Percentiles rank a stretch among this genome's conserved stretches.
Conservation (phyloP, 495 filamentous ascomycete species). For the Cenococcum geophilum region DNA sequence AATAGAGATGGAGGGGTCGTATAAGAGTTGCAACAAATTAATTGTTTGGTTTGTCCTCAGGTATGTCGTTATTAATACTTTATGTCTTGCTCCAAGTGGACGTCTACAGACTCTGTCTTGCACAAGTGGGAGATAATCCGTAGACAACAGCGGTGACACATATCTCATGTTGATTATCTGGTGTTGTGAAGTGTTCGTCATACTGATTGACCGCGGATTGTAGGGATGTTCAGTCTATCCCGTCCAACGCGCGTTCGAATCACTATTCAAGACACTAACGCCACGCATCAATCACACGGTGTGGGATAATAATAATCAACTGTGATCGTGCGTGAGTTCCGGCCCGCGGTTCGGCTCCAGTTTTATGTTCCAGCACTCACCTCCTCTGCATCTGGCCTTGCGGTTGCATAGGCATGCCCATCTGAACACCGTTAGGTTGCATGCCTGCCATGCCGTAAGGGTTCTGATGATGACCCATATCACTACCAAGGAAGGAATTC, state of each 20-base stretch:
- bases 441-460: conserved; percentile 65
- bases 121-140: background rate
- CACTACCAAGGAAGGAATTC: conserved; percentile 50
- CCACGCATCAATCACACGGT: background rate
- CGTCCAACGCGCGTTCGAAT: background rate
- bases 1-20: background rate
- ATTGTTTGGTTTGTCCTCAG: background rate
- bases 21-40: background rate
- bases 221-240: background rate
- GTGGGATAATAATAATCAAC: background rate
- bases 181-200: background rate
- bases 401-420: conserved; percentile 27
- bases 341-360: background rate
- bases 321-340: conserved; percentile 3
- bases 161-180: background rate
- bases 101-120: background rate
- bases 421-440: conserved; percentile 29
- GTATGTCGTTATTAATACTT: background rate
- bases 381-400: conserved; percentile 26
- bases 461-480: conserved; percentile 49
- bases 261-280: background rate
- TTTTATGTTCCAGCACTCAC: background rate
- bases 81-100: background rate
- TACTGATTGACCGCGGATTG: background rate
- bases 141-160: background rate